Base-by-base conservation (phyloP, 345 rosid genomes). In the Anacardium occidentale region DNA sequence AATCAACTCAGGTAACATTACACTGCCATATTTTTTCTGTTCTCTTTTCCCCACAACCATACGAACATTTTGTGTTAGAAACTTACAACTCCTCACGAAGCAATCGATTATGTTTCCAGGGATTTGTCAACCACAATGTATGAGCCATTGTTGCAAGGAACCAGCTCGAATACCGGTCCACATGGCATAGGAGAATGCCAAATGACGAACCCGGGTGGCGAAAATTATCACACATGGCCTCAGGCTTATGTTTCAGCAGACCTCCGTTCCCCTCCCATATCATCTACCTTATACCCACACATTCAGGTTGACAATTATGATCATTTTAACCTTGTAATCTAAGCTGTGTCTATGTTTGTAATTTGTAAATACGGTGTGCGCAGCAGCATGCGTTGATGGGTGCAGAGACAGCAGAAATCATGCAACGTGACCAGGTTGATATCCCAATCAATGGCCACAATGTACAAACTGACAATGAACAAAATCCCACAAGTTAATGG, bases 201-300 rank as follows among this genome's bases (percentile, higher is more conserved):
- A 62, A 72, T 83, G 21, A 61, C 85, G 4, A 83, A 83, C 57
- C 84, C 79, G 1, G 77, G 44, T 0, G 80, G 79, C 3, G 67
- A 59, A 5, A 62, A 56, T 8, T 81, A 84, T 59, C 73, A 86
- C 4, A 74, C 79, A 0, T 88, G 90, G 90, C 74, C 83, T 40
- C 84, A 78, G 51, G 61, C 78, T 5, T 84, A 81, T 64, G 63
- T 68, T 51, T 77, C 84, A 4, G 29, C 77, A 32, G 78, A 42
- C 5, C 74, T 72, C 29, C 76, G 64, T 34, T 61, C 74, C 13
- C 10, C 74, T 42, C 67, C 44, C 11, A 74, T 83, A 15, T 71
- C 87, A 3, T 74, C 86, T 18, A 52, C 76, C 55, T 70, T 76
- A 54, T 84, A 75, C 71, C 70, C 88, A 11, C 85, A 82, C 24